phyloP scores from a whole-genome alignment of 1,284 basidiomycete species.

The Somion occarium region DNA sequence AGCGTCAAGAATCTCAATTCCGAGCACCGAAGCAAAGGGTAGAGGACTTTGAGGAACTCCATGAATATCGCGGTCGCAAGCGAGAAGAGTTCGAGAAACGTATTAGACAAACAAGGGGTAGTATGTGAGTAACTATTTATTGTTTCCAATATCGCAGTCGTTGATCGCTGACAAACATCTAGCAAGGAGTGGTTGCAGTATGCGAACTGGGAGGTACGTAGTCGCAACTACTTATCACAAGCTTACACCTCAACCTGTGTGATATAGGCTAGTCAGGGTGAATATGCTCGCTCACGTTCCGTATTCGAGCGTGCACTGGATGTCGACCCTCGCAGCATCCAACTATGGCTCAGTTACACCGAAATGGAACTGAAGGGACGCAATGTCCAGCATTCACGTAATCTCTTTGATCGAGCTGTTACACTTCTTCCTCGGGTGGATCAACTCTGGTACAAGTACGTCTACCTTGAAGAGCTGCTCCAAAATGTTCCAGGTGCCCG shows the following conservation, averaged over 20 bases:
- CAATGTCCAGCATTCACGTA: constrained; percentile 95
- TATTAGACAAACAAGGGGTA: constrained; percentile 85
- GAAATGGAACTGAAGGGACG: constrained; percentile 98
- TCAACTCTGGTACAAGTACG: constrained; percentile 97
- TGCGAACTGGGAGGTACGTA: constrained; percentile 73
- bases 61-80: constrained; percentile 94
- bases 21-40: constrained; percentile 92
- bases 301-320: constrained; percentile 97
- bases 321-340: constrained; percentile 85
- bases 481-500: constrained; percentile 94
- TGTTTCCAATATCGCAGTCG: too few species aligned
- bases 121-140: constrained; percentile 52
- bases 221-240: neutral
- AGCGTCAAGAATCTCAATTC: constrained; percentile 90
- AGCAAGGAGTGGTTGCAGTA: constrained; percentile 82
- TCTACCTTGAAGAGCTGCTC: constrained; percentile 95
- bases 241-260: constrained; percentile 3
- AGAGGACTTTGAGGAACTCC: constrained; percentile 95
- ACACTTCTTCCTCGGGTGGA: constrained; percentile 95
- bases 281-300: constrained; percentile 89
- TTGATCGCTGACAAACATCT: neutral
- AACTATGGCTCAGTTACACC: constrained; percentile 95
- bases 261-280: constrained; percentile 88
- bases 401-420: constrained; percentile 95
- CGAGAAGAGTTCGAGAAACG: constrained; percentile 96